A percentile compares a stretch with the other conserved stretches of the same genome.
These are phyloP conservation scores for Ceratocystis alfenasii DNA, from an alignment of 2,329 filamentous ascomycete genomes.

Conservation along the genomic window DNA sequence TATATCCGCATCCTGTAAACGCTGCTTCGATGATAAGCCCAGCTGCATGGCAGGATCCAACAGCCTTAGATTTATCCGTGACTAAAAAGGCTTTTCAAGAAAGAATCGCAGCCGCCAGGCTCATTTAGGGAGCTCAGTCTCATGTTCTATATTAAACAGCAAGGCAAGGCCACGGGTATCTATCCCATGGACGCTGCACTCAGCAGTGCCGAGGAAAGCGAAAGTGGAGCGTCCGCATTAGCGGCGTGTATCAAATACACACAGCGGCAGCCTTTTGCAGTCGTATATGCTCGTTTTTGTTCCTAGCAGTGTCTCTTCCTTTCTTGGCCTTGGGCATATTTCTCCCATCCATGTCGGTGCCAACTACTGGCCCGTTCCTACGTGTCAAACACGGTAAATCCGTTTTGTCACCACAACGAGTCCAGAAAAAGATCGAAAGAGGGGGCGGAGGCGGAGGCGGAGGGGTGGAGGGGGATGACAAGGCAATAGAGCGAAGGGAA, in stretches of 20 bases:
- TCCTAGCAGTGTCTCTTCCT: background rate
- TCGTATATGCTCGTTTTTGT: background rate
- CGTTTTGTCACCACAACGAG: conserved; percentile 1
- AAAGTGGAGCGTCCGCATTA: too few relatives aligned
- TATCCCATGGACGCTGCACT: too few relatives aligned
- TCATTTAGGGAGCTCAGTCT: background rate
- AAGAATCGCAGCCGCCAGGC: background rate
- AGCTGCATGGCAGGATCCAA: background rate
- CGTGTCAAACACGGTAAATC: conserved; percentile 6
- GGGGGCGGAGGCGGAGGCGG: background rate
- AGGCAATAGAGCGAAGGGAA: background rate
- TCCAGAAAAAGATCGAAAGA: background rate
- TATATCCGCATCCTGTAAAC: background rate
- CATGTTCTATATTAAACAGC: background rate
- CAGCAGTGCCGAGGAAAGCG: too few relatives aligned
- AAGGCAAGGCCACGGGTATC: too few relatives aligned
- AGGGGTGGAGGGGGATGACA: background rate
- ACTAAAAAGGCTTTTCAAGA: background rate
- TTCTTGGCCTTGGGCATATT: background rate
- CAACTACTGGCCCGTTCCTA: background rate
- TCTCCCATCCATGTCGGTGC: background rate
- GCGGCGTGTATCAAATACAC: too few relatives aligned
- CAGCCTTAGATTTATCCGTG: background rate
- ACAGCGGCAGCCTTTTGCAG: too few relatives aligned
- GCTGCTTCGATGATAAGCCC: background rate